Evolutionary conservation across 768 basidiomycete species (phyloP).

Genomic region (Boletus edulis): DNA sequence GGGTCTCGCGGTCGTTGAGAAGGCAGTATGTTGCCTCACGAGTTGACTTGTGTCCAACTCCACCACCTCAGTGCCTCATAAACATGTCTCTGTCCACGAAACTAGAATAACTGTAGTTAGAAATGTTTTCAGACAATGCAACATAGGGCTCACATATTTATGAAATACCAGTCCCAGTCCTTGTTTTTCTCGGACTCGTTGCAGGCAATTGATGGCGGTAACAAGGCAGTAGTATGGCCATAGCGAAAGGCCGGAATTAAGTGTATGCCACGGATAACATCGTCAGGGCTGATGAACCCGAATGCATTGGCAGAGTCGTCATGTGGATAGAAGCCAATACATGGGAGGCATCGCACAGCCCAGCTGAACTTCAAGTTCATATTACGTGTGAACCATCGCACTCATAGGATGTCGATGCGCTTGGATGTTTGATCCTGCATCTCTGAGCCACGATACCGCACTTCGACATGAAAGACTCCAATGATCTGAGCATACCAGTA

Average conservation of each 20-base stretch:
- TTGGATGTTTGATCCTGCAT: too few relatives aligned
- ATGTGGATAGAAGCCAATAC: too few relatives aligned
- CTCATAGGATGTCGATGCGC: too few relatives aligned
- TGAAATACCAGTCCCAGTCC: conserved; percentile 2
- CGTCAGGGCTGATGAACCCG: background rate
- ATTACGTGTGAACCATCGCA: too few relatives aligned
- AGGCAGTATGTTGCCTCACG: background rate
- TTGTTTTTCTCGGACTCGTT: background rate
- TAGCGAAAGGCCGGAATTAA: background rate
- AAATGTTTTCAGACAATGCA: background rate
- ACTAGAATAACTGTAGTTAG: background rate
- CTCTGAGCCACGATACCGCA: too few relatives aligned
- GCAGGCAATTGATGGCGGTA: background rate
- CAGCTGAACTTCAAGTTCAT: too few relatives aligned
- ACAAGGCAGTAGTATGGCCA: background rate
- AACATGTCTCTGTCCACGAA: conserved; percentile 4
- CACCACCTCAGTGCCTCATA: background rate
- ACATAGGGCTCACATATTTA: background rate
- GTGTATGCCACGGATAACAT: background rate
- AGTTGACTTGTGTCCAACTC: background rate
- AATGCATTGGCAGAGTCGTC: too few relatives aligned
- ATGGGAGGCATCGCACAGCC: too few relatives aligned
- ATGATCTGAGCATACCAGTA: conserved; percentile 35
- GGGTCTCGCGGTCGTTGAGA: background rate
- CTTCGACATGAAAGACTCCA: too few relatives aligned